phyloP scores from a whole-genome alignment of 306 rosid species.

The Bauhinia variegata region DNA sequence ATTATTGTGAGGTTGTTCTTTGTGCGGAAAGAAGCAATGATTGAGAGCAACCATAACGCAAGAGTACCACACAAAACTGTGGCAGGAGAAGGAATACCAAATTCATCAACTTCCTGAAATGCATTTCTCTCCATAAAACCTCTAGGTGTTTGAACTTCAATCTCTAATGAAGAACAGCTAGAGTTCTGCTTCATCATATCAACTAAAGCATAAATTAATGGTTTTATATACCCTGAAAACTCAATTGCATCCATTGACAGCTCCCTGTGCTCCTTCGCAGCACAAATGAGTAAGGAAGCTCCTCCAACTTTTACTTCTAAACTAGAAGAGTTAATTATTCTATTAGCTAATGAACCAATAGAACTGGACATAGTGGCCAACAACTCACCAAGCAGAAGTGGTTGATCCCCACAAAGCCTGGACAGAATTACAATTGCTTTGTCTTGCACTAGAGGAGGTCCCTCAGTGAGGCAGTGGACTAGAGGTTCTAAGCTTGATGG shows the following conservation, averaged over 20 bases:
- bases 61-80: constrained; percentile 66
- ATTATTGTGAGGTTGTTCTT: constrained; percentile 58
- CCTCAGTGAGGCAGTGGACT: constrained; percentile 80
- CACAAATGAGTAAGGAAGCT: constrained; percentile 77
- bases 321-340: constrained; percentile 74
- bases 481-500: constrained; percentile 77
- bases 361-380: constrained; percentile 63
- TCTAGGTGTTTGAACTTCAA: constrained; percentile 65
- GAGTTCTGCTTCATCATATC: constrained; percentile 71
- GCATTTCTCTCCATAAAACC: constrained; percentile 71
- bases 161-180: constrained; percentile 55
- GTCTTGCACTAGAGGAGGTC: constrained; percentile 77
- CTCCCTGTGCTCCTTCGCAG: constrained; percentile 72
- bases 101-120: constrained; percentile 69
- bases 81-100: constrained; percentile 72
- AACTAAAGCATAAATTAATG: constrained; percentile 69
- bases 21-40: constrained; percentile 65
- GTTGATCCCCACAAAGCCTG: constrained; percentile 80
- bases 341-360: constrained; percentile 71
- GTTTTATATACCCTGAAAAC: constrained; percentile 60
- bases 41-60: constrained; percentile 86
- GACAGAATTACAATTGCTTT: constrained; percentile 87
- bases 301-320: constrained; percentile 86
- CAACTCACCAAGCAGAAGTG: constrained; percentile 65
- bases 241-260: constrained; percentile 72